A percentile compares a stretch with the other conserved stretches of the same genome.
Evolutionary conservation across 2,329 filamentous ascomycete species (phyloP).

Genomic region (Monosporascus sp.): DNA sequence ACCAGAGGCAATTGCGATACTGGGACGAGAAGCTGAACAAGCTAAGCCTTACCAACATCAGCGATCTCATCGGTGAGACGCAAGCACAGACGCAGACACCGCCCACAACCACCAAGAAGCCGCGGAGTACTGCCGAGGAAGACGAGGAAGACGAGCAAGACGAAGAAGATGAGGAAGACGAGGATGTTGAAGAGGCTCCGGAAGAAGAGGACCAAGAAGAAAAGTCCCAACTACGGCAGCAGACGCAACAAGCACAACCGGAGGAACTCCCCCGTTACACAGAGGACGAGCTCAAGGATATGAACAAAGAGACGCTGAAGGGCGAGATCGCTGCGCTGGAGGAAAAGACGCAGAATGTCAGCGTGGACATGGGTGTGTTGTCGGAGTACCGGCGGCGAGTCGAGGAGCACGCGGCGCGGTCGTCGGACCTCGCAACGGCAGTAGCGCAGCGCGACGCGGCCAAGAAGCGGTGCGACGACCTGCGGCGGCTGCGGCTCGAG

Average conservation of each 20-base stretch:
- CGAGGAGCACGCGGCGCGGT: conserved; percentile 74
- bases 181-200: conserved; percentile 8
- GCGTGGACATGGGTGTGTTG: conserved; percentile 83
- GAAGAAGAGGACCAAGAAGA: conserved; percentile 18
- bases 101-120: conserved; percentile 17
- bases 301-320: conserved; percentile 58
- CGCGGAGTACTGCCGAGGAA: conserved; percentile 17
- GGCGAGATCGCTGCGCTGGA: conserved; percentile 59
- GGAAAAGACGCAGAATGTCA: conserved; percentile 74
- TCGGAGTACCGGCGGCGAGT: conserved; percentile 83
- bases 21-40: conserved; percentile 90
- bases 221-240: conserved; percentile 17
- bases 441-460: conserved; percentile 75
- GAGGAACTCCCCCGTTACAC: conserved; percentile 74
- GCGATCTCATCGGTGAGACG: conserved; percentile 52
- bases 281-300: conserved; percentile 61
- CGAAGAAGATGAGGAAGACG: conserved; percentile 19
- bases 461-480: conserved; percentile 89
- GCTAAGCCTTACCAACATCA: conserved; percentile 75
- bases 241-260: conserved; percentile 26
- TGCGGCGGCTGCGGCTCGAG: conserved; percentile 83
- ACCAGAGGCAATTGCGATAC: conserved; percentile 76
- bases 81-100: conserved; percentile 20
- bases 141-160: conserved; percentile 26
- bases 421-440: conserved; percentile 77